Evolutionary conservation across 192 early-diverging fungal genomes (phyloP).

Genomic region (Coemansia umbellata): DNA sequence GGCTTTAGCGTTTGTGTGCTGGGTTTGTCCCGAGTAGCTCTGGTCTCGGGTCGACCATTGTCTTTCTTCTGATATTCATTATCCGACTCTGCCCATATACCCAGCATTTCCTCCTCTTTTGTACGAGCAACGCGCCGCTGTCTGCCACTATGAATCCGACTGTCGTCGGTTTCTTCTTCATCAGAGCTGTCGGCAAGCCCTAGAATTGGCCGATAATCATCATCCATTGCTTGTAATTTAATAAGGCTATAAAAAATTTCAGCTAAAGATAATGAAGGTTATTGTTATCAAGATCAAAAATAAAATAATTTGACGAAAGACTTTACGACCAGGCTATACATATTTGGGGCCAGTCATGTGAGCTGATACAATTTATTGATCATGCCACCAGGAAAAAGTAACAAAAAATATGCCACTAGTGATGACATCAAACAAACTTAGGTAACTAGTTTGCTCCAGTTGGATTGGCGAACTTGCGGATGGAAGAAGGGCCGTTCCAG

Average conservation of each 20-base stretch:
- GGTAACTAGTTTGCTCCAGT: conserved; percentile 27
- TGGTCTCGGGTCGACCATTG: too few species aligned
- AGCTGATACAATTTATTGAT: too few species aligned
- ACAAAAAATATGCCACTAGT: too few species aligned
- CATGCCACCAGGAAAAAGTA: too few species aligned
- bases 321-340: too few species aligned
- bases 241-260: too few species aligned
- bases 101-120: conserved; percentile 37
- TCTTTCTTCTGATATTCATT: not conserved
- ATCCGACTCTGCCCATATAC: conserved; percentile 28
- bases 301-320: too few species aligned
- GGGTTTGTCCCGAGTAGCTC: too few species aligned
- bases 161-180: conserved; percentile 6
- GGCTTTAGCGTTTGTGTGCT: conserved; percentile 6
- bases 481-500: conserved; percentile 67
- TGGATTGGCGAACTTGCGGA: conserved; percentile 60
- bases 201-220: conserved; percentile 6
- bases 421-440: too few species aligned
- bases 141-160: not conserved
- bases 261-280: too few species aligned
- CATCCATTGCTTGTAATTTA: conserved; percentile 1
- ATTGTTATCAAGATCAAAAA: too few species aligned
- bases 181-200: conserved; percentile 36
- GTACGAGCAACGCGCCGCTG: conserved; percentile 1
- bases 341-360: too few species aligned